Evolutionary conservation across 371 early-diverging fungal species (phyloP), one percentile per base, ranked within the genome.

Genomic region (Lichtheimia ornata): DNA sequence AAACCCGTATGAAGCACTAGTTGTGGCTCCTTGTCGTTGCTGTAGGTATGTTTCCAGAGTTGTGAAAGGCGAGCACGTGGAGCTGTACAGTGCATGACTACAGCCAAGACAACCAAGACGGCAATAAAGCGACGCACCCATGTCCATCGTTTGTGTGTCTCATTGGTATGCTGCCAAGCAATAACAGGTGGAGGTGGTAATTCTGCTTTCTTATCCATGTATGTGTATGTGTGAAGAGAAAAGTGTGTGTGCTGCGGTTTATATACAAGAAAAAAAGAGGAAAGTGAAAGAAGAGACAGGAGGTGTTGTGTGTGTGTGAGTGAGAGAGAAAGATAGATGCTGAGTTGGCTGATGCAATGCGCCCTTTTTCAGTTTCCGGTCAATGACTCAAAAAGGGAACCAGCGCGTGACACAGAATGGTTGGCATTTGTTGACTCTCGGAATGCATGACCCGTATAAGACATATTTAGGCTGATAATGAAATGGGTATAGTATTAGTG

Each of bases 1-100:
- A 76, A 76, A 9, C 77, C 77, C 2, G 71, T 71, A 22, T 76
- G 77, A 20, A 76, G 63, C 7, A 76, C 67, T 4, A 63, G 50
- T 25, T 58, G 5, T 4, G 47, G 53, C 24, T 67, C 62, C 18
- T 64, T 58, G 1, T 63, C 47, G 17, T 55, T 18, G 20, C 30
- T 40, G 28, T 52, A 9, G 44, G 27, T 43, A 25, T 30, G 45
- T 56, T 56, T 56, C 58, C 52, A 53, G 15, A 56, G 58, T 28
- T 65, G 66, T n/a, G 61, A 61, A 13, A 64, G 47, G 18, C 51
- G 61, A 12, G 50, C 41, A 13, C 45, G 17, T 17, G 63, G 49
- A 7, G 63, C 58, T 11, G 57, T 22, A 24, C 62, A 66, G 47
- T 66, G 56, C 55, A 62, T 50, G 0, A 58, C 42, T 13, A 56